Evolutionary conservation across 1,284 basidiomycete species (phyloP), one percentile per base, ranked within the genome.

Genomic region (Schizophyllum amplum): DNA sequence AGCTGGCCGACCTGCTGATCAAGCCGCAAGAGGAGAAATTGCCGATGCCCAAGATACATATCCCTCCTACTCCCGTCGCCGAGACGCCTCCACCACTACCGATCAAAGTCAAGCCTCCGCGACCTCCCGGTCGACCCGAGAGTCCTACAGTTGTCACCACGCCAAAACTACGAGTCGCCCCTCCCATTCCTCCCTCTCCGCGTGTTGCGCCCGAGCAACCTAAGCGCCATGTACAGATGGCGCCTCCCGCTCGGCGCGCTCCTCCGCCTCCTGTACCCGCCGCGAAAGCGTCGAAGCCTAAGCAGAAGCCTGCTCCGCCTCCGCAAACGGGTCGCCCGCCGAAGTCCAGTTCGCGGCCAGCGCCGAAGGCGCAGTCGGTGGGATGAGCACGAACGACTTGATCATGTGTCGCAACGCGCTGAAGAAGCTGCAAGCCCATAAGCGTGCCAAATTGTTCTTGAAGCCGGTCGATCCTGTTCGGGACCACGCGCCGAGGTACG

Each of bases 401-500:
- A 84, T 84, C 54, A 90, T 90, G 1, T 94, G 87, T 66, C 81
- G 87, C 52, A 90, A 83, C 60, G 86, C 87, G 5, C 73, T 98
- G 63, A 88, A 90, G 76, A 96, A 96, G 69, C 71, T 98, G 26
- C 82, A 82, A 65, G 62, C 76, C 25, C 77, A 88, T 69, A 92
- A 90, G 70, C 83, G 82, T 61, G 84, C 87, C 1, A 68, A 71
- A 33, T 68, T 90, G 58, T 98, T 98, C 72, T 74, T 87, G 53
- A 84, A 90, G 58, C 93, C 96, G 25, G 95, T 98, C 23, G 96
- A 95, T 70, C 91, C 92, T 22, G 81, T 94, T 22, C 79, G 92
- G 62, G 91, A 95, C 66, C 79, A 82, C 65, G 91, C 91, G 17
- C 90, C 90, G 17, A 87, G 90, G 90, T 94, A 68, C 55, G 81